Base-by-base conservation (phyloP, 257 asterid species). In the Linaria vulgaris region DNA sequence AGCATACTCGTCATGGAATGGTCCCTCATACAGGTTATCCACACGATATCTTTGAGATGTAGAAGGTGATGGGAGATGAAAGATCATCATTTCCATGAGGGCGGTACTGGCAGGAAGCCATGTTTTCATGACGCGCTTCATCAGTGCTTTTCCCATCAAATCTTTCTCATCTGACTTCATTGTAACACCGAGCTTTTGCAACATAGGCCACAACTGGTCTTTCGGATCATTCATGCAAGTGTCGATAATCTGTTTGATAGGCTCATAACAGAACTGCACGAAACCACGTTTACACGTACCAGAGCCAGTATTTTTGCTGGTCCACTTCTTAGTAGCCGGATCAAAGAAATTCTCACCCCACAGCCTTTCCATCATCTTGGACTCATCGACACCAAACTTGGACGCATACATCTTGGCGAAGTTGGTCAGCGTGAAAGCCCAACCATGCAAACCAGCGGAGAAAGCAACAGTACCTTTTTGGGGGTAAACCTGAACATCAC, bases 351-450 rank as follows among this genome's bases (percentile, higher is more conserved):
- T 49, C 61, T 0, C 45, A 71, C 6, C 74, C 80, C 3, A 72
- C 67, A 25, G 41, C 30, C 1, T 80, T 80, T 39, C 12, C 12
- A 4, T 45, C 51, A 45, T 45, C 51, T 45, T 45, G 16, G 51
- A 7, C 17, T 19, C 59, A 9, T 43, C 67, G 11, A 61, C 67
- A 46, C 67, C 67, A 12, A 61, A 61, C 55, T 61, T 61, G 24
- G 67, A 61, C 24, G 67, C 56, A 25, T 61, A 61, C 67, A 61
- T 61, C 39, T 61, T 61, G 7, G 67, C 67, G 17, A 61, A 61
- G 24, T 61, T 61, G 2, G 67, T 61, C 12, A 61, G 41, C 13
- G 67, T 61, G 24, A 61, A 61, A 44, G 51, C 51, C 51, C 51
- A 45, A 1, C 20, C 51, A 16, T 45, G 51, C 13, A 45, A 8